Percentiles rank a stretch among this genome's conserved stretches.
Conservation (phyloP, 306 rosid species). For the Vachellia collinsii region DNA sequence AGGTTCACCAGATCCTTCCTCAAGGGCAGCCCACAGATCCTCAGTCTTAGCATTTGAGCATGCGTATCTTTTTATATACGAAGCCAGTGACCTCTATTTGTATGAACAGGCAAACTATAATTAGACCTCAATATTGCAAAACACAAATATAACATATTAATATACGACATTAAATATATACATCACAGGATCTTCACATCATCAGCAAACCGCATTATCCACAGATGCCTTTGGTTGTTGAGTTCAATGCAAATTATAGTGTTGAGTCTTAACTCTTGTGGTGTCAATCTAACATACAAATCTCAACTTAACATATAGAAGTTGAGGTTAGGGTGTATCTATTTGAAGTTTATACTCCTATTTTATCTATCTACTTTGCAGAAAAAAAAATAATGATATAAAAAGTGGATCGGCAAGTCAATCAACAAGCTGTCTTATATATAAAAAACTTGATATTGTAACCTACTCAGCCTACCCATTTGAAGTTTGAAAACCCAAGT, state of each 20-base stretch:
- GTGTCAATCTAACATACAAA: conserved; percentile 4
- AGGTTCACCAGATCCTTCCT: conserved; percentile 91
- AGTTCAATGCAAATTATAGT: background rate
- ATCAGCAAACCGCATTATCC: background rate
- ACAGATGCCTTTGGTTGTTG: background rate
- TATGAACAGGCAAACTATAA: conserved; percentile 38
- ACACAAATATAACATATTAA: conserved; percentile 19
- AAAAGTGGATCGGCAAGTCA: background rate
- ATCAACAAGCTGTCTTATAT: background rate
- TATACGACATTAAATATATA: background rate
- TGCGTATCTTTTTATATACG: conserved; percentile 77
- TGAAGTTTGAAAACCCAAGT: background rate
- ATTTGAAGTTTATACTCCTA: too few species aligned
- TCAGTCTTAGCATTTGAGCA: conserved; percentile 87
- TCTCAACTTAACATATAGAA: background rate
- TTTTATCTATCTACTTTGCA: background rate
- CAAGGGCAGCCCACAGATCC: conserved; percentile 96
- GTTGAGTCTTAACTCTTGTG: background rate
- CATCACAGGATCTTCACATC: conserved; percentile 12
- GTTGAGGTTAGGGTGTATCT: background rate
- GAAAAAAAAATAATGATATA: background rate
- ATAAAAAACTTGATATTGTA: background rate
- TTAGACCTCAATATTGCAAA: conserved; percentile 17
- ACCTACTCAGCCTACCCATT: background rate
- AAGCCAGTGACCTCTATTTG: conserved; percentile 85